Evolutionary conservation across 2,329 filamentous ascomycete genomes (phyloP).

Genomic region (Thyridium curvatum): DNA sequence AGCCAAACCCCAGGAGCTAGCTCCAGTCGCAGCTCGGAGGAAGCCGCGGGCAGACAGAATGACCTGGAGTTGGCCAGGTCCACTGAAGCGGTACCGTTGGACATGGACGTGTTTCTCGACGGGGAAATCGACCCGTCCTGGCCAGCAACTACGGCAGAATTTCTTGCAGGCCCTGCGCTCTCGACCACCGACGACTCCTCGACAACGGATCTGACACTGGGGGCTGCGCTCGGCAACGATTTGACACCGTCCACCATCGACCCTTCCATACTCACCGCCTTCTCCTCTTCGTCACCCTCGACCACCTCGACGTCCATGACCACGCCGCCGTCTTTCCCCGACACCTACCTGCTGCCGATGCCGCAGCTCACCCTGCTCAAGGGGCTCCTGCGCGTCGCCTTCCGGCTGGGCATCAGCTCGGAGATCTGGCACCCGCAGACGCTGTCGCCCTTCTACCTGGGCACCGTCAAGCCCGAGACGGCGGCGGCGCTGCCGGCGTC

Average conservation of each 20-base stretch:
- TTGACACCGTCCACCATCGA: constrained; percentile 4
- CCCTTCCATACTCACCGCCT: constrained; percentile 4
- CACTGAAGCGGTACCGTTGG: too few relatives aligned
- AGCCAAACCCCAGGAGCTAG: too few relatives aligned
- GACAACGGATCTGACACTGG: too few relatives aligned
- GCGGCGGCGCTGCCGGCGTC: constrained; percentile 33
- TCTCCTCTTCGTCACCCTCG: constrained; percentile 1
- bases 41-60: too few relatives aligned
- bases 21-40: too few relatives aligned
- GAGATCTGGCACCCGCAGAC: constrained; percentile 39
- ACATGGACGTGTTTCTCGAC: too few relatives aligned
- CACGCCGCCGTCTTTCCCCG: constrained; percentile 24
- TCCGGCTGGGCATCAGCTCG: constrained; percentile 33
- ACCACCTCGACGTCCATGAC: constrained; percentile 11
- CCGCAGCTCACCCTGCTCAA: constrained; percentile 41
- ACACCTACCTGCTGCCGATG: constrained; percentile 42
- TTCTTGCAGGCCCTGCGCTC: background rate
- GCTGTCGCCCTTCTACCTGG: constrained; percentile 37
- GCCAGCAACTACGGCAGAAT: background rate
- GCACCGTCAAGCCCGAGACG: constrained; percentile 16
- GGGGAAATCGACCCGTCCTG: too few relatives aligned
- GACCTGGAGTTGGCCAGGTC: too few relatives aligned
- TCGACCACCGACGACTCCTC: too few relatives aligned
- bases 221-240: too few relatives aligned
- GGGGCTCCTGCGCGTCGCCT: constrained; percentile 39